These are phyloP conservation scores for Parasitella parasitica DNA, from an alignment of 371 early-diverging fungal genomes.

Conservation along the genomic window DNA sequence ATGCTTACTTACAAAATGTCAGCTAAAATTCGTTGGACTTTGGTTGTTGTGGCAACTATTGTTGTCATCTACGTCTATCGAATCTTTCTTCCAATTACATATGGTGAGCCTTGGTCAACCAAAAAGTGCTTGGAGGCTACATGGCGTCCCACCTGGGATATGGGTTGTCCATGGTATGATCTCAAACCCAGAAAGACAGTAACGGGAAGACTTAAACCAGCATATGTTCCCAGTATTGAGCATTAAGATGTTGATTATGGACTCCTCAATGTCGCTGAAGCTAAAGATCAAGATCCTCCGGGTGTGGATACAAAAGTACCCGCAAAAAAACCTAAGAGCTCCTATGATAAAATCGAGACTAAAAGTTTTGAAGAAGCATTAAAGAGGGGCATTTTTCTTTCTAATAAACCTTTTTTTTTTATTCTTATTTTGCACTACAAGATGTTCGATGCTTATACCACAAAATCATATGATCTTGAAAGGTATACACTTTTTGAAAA, in stretches of 20 bases:
- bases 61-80: slow-evolving; percentile 44
- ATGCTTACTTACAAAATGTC: slow-evolving; percentile 58
- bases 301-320: background rate
- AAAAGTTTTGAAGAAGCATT: too few relatives aligned
- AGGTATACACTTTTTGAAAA: too few relatives aligned
- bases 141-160: slow-evolving; percentile 13
- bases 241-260: background rate
- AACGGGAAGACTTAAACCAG: background rate
- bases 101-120: slow-evolving; percentile 53
- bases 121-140: slow-evolving; percentile 9
- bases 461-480: too few relatives aligned
- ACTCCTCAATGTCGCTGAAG: background rate
- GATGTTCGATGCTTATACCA: too few relatives aligned
- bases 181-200: background rate
- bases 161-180: slow-evolving; percentile 8
- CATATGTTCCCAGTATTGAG: background rate
- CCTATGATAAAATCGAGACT: background rate
- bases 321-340: background rate
- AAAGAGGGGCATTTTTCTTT: background rate
- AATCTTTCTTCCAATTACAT: slow-evolving; percentile 79
- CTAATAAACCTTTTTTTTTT: background rate
- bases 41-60: slow-evolving; percentile 34
- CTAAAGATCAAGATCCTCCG: background rate
- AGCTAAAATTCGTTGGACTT: slow-evolving; percentile 23
- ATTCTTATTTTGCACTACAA: background rate